Conservation (phyloP, 768 basidiomycete species). For the Panaeolus cyanescens region DNA sequence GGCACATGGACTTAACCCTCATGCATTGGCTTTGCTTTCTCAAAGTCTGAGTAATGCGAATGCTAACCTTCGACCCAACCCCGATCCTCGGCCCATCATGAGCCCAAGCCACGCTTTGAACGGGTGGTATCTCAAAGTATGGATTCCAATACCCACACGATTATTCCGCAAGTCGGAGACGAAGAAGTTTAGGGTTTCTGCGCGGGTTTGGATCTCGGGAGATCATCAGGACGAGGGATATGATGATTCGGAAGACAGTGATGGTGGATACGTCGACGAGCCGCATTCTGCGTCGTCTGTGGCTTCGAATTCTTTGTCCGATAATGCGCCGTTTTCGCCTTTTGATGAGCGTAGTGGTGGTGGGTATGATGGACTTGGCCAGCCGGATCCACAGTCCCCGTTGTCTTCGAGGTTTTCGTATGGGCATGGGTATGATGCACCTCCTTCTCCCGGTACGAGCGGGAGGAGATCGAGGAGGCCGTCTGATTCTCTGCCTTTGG, state of each 20-base stretch:
- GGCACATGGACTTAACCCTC: neutral
- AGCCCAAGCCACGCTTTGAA: constrained; percentile 9
- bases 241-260: neutral
- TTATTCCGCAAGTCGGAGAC: constrained; percentile 50
- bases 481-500: neutral
- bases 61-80: neutral
- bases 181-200: constrained; percentile 39
- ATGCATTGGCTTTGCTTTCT: neutral
- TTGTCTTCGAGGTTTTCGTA: neutral
- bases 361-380: neutral
- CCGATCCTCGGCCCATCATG: neutral
- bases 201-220: constrained; percentile 37
- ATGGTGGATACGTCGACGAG: neutral
- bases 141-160: constrained; percentile 48
- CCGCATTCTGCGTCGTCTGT: neutral
- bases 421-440: neutral
- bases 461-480: neutral
- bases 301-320: neutral
- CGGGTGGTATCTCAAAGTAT: constrained; percentile 40
- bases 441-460: neutral
- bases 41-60: neutral
- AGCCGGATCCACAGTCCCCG: neutral
- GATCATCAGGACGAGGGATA: constrained; percentile 16
- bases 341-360: neutral
- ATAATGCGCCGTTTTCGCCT: neutral